Base-by-base conservation (phyloP, 306 rosid genomes). In the Rosa persica region DNA sequence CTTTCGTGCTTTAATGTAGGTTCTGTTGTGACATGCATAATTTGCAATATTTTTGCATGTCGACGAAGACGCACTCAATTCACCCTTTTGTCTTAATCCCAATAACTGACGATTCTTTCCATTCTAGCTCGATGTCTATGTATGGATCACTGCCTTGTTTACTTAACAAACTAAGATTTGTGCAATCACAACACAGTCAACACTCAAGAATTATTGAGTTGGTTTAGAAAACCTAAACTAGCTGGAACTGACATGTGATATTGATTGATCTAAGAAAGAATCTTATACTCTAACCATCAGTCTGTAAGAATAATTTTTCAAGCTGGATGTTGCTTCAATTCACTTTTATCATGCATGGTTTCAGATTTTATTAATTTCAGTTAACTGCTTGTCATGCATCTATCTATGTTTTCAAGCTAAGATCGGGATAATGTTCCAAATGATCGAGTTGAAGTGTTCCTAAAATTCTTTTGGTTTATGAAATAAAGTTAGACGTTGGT, bases 311-410 rank as follows among this genome's bases (percentile, higher is more conserved):
- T 44, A 47, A 70, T 70, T 70, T 65, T 64, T 70, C 48, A 13
- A 12, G 6, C n/a, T n/a, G n/a, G 74, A 42, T 30, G 70, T 65
- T 72, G 51, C 75, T 65, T 62, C 36, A 23, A 23, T 9, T 58
- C 38, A 70, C 60, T 70, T 69, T 27, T 70, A 70, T 70, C 58
- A 70, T 43, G 74, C 23, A 70, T 44, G 74, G 8, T 25, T 27
- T 23, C 39, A 25, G 55, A 51, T 54, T 6, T 5, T 52, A 71
- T 27, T 16, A 48, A 25, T 71, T 71, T 61, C 44, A 71, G 25
- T 49, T 27, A 61, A 61, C 23, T 23, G 11, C 23, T 17, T 47
- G 57, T 69, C 73, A 16, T 71, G 12, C 43, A 8, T 23, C 58
- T 6, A 46, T 25, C 11, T 58, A 6, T 49, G 25, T 43, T 47